Percentiles rank a stretch among this genome's conserved stretches.
phyloP scores from a whole-genome alignment of 78 protist genomes.

The Planoprotostelium fungivorum region DNA sequence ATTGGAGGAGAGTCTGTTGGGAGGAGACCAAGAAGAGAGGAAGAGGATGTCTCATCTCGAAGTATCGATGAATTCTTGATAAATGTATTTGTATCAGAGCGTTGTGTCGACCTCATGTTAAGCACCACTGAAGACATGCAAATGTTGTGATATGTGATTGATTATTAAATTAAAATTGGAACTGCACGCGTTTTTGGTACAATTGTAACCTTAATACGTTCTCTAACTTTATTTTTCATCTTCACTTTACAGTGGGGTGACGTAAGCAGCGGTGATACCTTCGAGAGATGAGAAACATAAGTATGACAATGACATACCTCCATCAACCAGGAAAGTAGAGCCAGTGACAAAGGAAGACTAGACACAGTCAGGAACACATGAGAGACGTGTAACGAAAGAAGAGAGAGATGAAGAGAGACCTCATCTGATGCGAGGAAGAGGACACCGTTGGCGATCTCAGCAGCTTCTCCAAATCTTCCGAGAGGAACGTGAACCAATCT shows the following conservation, averaged over 20 bases:
- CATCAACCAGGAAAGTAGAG: slow-evolving; percentile 65
- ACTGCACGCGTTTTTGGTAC: too few species aligned
- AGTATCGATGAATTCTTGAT: too few species aligned
- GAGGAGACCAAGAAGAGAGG: too few species aligned
- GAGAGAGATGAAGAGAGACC: not conserved
- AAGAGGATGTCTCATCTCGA: too few species aligned
- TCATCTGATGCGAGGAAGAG: slow-evolving; percentile 77
- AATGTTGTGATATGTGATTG: too few species aligned
- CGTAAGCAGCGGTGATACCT: slow-evolving; percentile 64
- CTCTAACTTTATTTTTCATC: too few species aligned
- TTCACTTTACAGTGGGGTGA: slow-evolving; percentile 54
- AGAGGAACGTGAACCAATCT: slow-evolving; percentile 80
- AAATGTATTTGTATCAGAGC: too few species aligned
- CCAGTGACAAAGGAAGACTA: slow-evolving; percentile 70
- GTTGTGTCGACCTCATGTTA: too few species aligned
- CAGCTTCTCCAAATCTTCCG: slow-evolving; percentile 78
- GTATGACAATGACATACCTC: slow-evolving; percentile 35
- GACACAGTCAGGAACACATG: not conserved
- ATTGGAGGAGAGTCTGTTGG: too few species aligned
- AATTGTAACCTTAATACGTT: too few species aligned
- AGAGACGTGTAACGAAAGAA: not conserved
- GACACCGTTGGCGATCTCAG: slow-evolving; percentile 75
- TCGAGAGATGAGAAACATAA: not conserved
- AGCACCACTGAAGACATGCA: too few species aligned
- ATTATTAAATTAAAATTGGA: too few species aligned